Evolutionary conservation across 768 basidiomycete genomes (phyloP), one percentile per base, ranked within the genome.

Genomic region (Clitopilus hobsonii): DNA sequence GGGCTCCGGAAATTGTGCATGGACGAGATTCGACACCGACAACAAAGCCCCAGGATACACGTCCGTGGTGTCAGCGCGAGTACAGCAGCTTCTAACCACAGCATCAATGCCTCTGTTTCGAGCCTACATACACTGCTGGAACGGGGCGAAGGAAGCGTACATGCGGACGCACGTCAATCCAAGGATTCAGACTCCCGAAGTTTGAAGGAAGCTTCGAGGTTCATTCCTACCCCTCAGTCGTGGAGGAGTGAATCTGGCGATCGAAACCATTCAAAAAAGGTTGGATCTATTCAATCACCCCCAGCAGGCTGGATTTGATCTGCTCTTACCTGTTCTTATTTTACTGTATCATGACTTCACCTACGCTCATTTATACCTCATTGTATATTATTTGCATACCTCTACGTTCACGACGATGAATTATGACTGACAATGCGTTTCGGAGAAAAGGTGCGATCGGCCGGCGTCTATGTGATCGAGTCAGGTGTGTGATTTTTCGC

Each of bases 91-190:
- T 74, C 75, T 30, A 62, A 74, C 22, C 78, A 79, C 54, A 84
- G 83, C 63, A 57, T 76, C 60, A 75, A 72, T 22, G 75, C 76
- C 8, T 88, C 87, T 7, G 67, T 84, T 4, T 80, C 76, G 64
- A 86, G 83, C 63, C 68, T 84, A 52, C 82, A 80, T 56, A 83
- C 85, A 1, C 72, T 88, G 50, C 72, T 81, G 45, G 87, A 89
- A 61, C 74, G 67, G 24, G 72, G 68, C 5, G 82, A 81, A 55
- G 67, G 66, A 24, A 67, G 72, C 48, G 55, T 66, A 14, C 58
- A 63, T n/a, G 54, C 59, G 13, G 53, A 56, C 25, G 52, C 56
- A 38, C 57, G 55, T 30, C 55, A 60, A 53, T 65, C 63, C 5
- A 53, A 53, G 49, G 54, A 60, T 11, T 58, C 63, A 18, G 60